phyloP scores from a whole-genome alignment of 495 filamentous ascomycete genomes.

The Pyrenula aspistea region DNA sequence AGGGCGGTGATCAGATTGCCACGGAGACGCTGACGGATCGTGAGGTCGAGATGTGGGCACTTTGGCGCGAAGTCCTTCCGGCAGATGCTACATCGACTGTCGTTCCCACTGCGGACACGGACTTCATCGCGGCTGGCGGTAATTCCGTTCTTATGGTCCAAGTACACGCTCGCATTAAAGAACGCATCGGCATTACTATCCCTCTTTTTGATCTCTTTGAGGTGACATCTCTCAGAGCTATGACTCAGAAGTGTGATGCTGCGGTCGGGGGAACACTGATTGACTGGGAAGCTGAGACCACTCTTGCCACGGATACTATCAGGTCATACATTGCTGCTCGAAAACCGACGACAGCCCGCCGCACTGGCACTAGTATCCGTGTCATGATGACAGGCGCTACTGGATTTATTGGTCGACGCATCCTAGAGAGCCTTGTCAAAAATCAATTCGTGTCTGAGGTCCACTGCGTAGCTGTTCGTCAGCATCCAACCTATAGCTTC shows the following conservation, averaged over 20 bases:
- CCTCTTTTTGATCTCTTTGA: neutral
- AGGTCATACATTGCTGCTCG: neutral
- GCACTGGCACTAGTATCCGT: neutral
- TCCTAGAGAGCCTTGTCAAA: neutral
- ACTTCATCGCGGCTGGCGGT: constrained; percentile 10
- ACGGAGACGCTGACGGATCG: neutral
- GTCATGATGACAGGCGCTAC: neutral
- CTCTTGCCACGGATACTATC: too few relatives aligned
- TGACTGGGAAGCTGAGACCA: too few relatives aligned
- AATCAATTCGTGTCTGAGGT: constrained; percentile 10
- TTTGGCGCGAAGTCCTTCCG: neutral
- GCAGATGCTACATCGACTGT: neutral
- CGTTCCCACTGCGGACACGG: neutral
- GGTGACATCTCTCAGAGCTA: neutral
- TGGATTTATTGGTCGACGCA: neutral
- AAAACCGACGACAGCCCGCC: neutral
- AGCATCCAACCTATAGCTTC: too few relatives aligned
- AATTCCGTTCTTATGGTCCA: neutral
- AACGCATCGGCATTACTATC: neutral
- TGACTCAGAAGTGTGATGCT: neutral
- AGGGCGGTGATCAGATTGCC: neutral
- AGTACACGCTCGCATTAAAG: neutral
- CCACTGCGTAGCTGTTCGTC: constrained; percentile 10
- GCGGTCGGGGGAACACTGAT: neutral
- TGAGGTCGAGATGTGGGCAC: neutral